Evolutionary conservation across 345 rosid genomes (phyloP), one percentile per base, ranked within the genome.

Genomic region (Ceriops tagal): DNA sequence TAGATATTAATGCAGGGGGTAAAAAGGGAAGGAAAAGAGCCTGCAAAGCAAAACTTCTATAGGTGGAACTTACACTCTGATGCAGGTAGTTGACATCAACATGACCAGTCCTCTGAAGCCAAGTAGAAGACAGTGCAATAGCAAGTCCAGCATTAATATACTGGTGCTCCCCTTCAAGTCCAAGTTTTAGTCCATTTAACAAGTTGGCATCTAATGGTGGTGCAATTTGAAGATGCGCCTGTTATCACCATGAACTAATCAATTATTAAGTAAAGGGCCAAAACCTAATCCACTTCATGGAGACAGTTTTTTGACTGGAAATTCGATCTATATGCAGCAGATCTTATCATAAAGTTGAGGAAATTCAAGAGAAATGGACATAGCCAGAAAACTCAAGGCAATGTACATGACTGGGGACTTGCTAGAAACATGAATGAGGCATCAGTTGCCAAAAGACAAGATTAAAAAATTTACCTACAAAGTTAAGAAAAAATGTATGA

Each of bases 151-250:
- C 98, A 83, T 95, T 95, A 43, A 82, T 28, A 76, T 84, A 92
- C 65, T 92, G 99, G 79, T 95, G 99, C 75, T 92, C 98, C 52
- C 98, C 98, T 75, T 84, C 93, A 75, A 95, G 97, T 66, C 89
- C 87, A 72, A 95, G 96, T 75, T 87, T 88, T 73, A 77, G 82
- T 65, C 89, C 93, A 72, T 81, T 86, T 58, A 90, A 77, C 75
- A 84, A 84, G 73, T 74, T 76, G 47, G 71, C 73, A 68, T 89
- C 89, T 72, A 95, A 76, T 51, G 97, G 93, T 20, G 66, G 78
- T 60, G 78, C 85, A 63, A 92, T 85, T 78, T 80, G 78, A 65
- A 95, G 98, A 71, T 78, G 74, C 73, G 92, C 92, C 99, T 95
- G 83, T 64, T 73, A 74, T 69, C 22, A 61, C 43, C 43, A 51